Evolutionary conservation across 2,329 filamentous ascomycete species (phyloP), one percentile per base, ranked within the genome.

Genomic region (Ophiostoma tasmaniense): DNA sequence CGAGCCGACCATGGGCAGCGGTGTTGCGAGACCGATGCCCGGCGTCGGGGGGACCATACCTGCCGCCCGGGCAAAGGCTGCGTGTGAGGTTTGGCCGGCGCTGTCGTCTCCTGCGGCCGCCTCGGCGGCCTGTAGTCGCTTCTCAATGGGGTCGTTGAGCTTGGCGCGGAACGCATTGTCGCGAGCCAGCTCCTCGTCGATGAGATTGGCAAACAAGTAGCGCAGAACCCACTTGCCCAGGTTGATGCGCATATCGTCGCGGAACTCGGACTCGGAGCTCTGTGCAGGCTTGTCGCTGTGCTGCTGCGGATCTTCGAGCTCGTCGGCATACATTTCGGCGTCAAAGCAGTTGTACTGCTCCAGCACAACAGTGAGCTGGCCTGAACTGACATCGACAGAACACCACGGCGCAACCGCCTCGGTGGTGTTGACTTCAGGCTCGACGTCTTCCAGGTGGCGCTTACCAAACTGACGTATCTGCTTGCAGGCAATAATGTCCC

Each of bases 261-360:
- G 84, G 75, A 97, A 97, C 14, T 93, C 89, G 22, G 90, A 82
- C n/a, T 92, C 89, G 13, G n/a, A 10, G 1, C 52, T 39, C 2
- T 37, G 17, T 1, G 4, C 30, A 11, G 3, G 33, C 33, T 6
- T 17, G 28, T 50, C 66, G 2, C 20, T 20, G 25, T 11, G 22
- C 14, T 17, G 39, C 22, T 30, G 28, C 20, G 14, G 25, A 30
- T 39, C 61, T 22, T 66, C 82, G 20, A 96, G 81, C 78, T 98
- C 93, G 76, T 99, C 95, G 0, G 93, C 94, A 77, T 99, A 99
- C 78, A 97, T 90, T 76, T 99, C 95, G 20, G 93, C 95, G 78
- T 99, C 95, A 74, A 99, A 99, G 77, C 93, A 97, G 74, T 96
- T 96, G 75, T 95, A 96, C 55, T 93, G 92, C 76, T 99, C 95